Evolutionary conservation across 2,329 filamentous ascomycete genomes (phyloP).

Genomic region (Penicillium occitanis): DNA sequence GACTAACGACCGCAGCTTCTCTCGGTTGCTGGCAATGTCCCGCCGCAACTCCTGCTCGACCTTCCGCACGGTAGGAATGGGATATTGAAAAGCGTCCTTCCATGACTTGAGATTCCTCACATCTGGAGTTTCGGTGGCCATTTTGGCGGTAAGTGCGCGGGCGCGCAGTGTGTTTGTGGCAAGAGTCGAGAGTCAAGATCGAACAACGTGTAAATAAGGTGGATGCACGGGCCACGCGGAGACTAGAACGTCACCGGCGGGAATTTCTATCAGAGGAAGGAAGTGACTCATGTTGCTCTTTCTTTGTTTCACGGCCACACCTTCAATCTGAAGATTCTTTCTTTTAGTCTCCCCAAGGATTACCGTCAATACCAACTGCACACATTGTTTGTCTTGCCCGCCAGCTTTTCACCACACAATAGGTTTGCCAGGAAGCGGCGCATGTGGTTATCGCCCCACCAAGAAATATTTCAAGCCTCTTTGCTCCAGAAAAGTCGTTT

Average conservation of each 20-base stretch:
- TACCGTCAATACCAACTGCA: background rate
- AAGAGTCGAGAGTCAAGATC: background rate
- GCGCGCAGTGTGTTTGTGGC: background rate
- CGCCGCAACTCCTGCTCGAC: conserved; percentile 64
- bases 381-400: background rate
- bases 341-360: background rate
- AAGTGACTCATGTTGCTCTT: background rate
- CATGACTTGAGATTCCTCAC: conserved; percentile 58
- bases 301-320: background rate
- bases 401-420: background rate
- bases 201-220: conserved; percentile 3
- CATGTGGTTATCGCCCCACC: conserved; percentile 5
- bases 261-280: background rate
- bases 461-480: conserved; percentile 1
- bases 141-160: conserved; percentile 29
- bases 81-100: conserved; percentile 68
- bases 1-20: conserved; percentile 65
- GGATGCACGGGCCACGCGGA: conserved; percentile 21
- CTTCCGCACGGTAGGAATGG: conserved; percentile 61
- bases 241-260: conserved; percentile 5
- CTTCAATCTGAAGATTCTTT: background rate
- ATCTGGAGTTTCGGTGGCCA: conserved; percentile 59
- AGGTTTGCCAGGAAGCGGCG: background rate
- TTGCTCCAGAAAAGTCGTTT: background rate
- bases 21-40: conserved; percentile 62